phyloP scores from a whole-genome alignment of 2,329 filamentous ascomycete species.

The Aspergillus tubingensis region DNA sequence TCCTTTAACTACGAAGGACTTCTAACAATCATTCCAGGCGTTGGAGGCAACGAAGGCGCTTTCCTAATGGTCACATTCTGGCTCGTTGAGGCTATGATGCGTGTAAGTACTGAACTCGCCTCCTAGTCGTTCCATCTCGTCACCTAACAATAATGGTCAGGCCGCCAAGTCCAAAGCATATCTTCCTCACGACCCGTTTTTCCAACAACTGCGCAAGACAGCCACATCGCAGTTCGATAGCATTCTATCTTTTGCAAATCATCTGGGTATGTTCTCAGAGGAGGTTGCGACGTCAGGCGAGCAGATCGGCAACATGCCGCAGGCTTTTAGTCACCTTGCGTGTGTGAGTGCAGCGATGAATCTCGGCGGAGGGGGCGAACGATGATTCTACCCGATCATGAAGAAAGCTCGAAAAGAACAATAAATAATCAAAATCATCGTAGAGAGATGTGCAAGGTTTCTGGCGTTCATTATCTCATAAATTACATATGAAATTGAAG shows the following conservation, averaged over 20 bases:
- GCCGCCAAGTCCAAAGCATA: conserved; percentile 25
- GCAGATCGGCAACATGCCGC: conserved; percentile 77
- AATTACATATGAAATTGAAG: no score
- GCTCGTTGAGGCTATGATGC: conserved; percentile 76
- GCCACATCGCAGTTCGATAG: conserved; percentile 74
- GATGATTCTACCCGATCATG: neutral
- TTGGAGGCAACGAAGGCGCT: conserved; percentile 72
- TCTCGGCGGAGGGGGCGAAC: conserved; percentile 44
- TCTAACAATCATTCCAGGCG: conserved; percentile 50
- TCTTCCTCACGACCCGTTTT: conserved; percentile 26
- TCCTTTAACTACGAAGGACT: no score
- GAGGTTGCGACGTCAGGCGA: conserved; percentile 75
- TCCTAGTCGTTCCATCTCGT: neutral
- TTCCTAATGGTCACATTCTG: conserved; percentile 84
- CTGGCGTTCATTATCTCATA: no score
- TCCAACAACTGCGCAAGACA: conserved; percentile 40
- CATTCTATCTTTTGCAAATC: conserved; percentile 74
- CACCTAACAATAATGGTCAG: conserved; percentile 15
- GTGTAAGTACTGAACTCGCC: conserved; percentile 52
- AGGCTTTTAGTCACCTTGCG: conserved; percentile 76
- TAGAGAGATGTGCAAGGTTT: no score
- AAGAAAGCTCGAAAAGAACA: no score
- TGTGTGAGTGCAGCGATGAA: conserved; percentile 78
- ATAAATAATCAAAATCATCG: no score
- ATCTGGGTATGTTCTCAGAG: conserved; percentile 76